Base-by-base conservation (phyloP, 148 eudicot species). In the Vaccinium darrowii region DNA sequence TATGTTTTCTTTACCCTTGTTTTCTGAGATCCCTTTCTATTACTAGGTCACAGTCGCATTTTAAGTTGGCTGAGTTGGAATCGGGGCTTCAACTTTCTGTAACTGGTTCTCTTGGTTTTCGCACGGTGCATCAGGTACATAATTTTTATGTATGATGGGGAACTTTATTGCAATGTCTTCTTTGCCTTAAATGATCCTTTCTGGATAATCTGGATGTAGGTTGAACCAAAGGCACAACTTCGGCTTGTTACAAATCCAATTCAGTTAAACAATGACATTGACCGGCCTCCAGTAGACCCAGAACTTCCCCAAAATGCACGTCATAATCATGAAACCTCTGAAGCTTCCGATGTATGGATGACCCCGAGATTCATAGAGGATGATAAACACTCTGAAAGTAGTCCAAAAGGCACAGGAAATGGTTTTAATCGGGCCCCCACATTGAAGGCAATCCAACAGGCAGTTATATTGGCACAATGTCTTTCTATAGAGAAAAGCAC, bases 41-140 rank as follows among this genome's bases (percentile, higher is more conserved):
- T 82, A 83, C 27, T 86, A 96, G 98, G 90, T 56, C 84, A 81
- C 91, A 92, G 90, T 56, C 84, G 81, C 91, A 92, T 89, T 90
- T 94, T 88, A 92, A 93, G 89, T 91, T 91, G 65, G 98, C 98
- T 65, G 92, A 92, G 85, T 79, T 63, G 71, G 88, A 91, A 47
- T 86, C 89, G n/a, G 94, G 92, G 33, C 92, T 94, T 85, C 88
- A 91, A 81, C 91, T 92, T 84, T 91, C 91, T 85, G 91, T 97
- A 71, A 91, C 94, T 84, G 99, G 99, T 67, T 95, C 96, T 84
- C 86, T 97, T 78, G 99, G 99, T 83, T 91, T 93, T 84, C 98
- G 98, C 67, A 97, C 99, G 50, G 87, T 90, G 82, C 95, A 97
- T 84, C 99, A 97, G 90, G 99, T 96, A 91, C 43, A 9, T 76